A percentile compares a stretch with the other conserved stretches of the same genome.
Conservation (phyloP, 371 early-diverging fungal species). For the Mucor sp. region DNA sequence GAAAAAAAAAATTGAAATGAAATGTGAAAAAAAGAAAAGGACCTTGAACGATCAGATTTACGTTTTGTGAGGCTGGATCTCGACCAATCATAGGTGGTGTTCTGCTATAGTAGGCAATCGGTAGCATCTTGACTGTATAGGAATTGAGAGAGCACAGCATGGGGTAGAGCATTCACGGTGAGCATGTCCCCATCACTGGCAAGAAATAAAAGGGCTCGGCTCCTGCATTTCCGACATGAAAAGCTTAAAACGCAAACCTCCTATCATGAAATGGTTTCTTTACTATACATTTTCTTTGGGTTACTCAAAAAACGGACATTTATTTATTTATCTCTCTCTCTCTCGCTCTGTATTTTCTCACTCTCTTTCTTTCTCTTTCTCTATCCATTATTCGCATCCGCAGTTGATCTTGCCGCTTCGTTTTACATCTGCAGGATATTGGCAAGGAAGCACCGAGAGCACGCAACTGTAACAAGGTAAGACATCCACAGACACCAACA, state of each 20-base stretch:
- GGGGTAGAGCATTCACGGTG: neutral
- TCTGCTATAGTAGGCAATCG: neutral
- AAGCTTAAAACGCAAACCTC: neutral
- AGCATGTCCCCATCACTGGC: neutral
- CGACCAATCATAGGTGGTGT: neutral
- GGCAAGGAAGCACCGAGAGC: neutral
- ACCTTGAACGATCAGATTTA: neutral
- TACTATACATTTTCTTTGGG: neutral
- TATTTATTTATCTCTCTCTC: slow-evolving; percentile 1
- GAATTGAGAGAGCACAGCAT: neutral
- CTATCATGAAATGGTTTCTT: neutral
- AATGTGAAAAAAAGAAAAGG: neutral
- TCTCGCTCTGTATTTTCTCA: neutral
- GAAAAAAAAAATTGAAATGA: neutral
- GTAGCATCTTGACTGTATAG: neutral
- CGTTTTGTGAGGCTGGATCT: neutral
- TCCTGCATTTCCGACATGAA: neutral
- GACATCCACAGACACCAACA: neutral
- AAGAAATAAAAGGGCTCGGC: slow-evolving; percentile 1
- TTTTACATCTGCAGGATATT: neutral
- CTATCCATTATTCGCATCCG: neutral
- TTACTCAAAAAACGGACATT: slow-evolving; percentile 5
- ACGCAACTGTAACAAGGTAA: neutral
- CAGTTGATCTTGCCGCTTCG: neutral
- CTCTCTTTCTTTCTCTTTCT: neutral